Evolutionary conservation across 2,329 filamentous ascomycete species (phyloP).

Genomic region (Sarocladiaceae sp.): DNA sequence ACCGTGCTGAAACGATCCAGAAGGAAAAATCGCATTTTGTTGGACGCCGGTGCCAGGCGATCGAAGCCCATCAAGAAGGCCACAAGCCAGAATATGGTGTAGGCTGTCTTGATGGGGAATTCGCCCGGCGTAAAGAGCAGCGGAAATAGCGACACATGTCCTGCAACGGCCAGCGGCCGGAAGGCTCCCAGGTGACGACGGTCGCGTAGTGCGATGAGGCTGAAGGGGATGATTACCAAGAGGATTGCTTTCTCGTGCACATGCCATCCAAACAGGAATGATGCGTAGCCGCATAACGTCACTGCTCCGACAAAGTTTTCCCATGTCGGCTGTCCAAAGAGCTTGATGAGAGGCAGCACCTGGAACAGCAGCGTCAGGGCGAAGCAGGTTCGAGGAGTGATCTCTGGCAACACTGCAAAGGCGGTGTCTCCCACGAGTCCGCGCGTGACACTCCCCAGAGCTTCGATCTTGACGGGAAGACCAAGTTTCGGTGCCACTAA

Average conservation of each 20-base stretch:
- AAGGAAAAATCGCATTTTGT: constrained; percentile 74
- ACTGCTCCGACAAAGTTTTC: constrained; percentile 83
- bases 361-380: constrained; percentile 77
- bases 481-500: constrained; percentile 76
- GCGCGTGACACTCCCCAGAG: constrained; percentile 82
- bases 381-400: constrained; percentile 77
- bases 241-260: constrained; percentile 97
- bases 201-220: constrained; percentile 82
- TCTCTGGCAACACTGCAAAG: constrained; percentile 86
- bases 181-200: constrained; percentile 88
- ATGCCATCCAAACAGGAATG: constrained; percentile 97
- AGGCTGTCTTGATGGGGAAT: constrained; percentile 88
- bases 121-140: constrained; percentile 87
- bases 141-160: constrained; percentile 92
- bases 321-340: constrained; percentile 74
- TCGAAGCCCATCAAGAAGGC: constrained; percentile 83
- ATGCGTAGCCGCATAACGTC: constrained; percentile 90
- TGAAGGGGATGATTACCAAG: constrained; percentile 91
- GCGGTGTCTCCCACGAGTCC: constrained; percentile 89
- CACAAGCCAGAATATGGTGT: constrained; percentile 88
- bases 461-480: constrained; percentile 63
- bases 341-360: constrained; percentile 68
- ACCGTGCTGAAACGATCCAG: constrained; percentile 85
- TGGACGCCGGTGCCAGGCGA: constrained; percentile 75
- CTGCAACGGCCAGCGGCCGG: constrained; percentile 82